phyloP scores from a whole-genome alignment of 2,329 filamentous ascomycete species.

The Xylaria sp. region DNA sequence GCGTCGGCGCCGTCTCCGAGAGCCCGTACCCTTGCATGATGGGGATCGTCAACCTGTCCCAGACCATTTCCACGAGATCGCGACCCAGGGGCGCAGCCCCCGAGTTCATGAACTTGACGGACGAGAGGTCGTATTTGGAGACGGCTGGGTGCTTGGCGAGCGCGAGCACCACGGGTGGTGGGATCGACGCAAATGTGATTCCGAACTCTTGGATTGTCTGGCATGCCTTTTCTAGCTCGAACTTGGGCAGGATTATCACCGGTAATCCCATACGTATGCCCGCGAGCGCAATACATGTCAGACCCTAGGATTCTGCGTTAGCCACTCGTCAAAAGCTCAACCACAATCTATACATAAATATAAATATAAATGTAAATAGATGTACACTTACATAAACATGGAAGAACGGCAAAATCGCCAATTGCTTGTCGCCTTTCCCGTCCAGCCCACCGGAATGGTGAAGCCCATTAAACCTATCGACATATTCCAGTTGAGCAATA shows the following conservation, averaged over 20 bases:
- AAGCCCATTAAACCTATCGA: constrained; percentile 66
- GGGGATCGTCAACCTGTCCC: constrained; percentile 77
- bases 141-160: constrained; percentile 84
- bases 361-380: too few species aligned
- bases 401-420: constrained; percentile 89
- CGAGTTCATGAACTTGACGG: constrained; percentile 84
- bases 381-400: constrained; percentile 80
- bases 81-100: constrained; percentile 86
- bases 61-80: constrained; percentile 82
- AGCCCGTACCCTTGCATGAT: constrained; percentile 95
- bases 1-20: constrained; percentile 85
- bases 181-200: constrained; percentile 83
- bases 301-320: constrained; percentile 56
- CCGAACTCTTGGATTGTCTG: constrained; percentile 77
- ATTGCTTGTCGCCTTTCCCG: constrained; percentile 74
- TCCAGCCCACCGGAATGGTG: constrained; percentile 66
- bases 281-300: constrained; percentile 78
- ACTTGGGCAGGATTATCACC: constrained; percentile 79
- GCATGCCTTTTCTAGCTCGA: constrained; percentile 85
- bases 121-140: constrained; percentile 82
- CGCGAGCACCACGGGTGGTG: constrained; percentile 84
- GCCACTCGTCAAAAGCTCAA: not conserved
- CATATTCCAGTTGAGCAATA: constrained; percentile 63
- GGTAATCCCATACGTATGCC: constrained; percentile 73
- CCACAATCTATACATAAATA: too few species aligned